A percentile compares a stretch with the other conserved stretches of the same genome.
phyloP scores from a whole-genome alignment of 352 stramenopile genomes.

The Phytophthora capsici region DNA sequence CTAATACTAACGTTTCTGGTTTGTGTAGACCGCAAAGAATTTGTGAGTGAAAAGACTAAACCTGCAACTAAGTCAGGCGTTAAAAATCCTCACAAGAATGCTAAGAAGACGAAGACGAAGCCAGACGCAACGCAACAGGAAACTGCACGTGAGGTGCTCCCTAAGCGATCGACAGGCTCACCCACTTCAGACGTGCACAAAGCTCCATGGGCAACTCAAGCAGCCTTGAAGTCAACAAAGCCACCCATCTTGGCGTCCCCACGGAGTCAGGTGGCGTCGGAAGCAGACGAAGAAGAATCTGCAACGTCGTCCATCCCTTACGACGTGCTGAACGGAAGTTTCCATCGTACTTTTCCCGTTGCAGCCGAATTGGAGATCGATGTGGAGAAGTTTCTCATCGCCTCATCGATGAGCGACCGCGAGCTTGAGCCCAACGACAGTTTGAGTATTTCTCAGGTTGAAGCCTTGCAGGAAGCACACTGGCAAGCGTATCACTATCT shows the following conservation, averaged over 20 bases:
- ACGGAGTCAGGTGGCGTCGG: slow-evolving; percentile 25
- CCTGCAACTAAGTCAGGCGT: not conserved
- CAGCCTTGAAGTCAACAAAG: slow-evolving; percentile 5
- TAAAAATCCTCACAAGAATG: slow-evolving; percentile 9
- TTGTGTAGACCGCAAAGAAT: slow-evolving; percentile 39
- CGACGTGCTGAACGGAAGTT: slow-evolving; percentile 56
- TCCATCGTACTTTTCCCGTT: slow-evolving; percentile 74
- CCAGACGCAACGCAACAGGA: not conserved
- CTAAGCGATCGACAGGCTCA: not conserved
- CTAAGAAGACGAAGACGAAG: slow-evolving; percentile 21
- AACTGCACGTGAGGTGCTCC: slow-evolving; percentile 1
- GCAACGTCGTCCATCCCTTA: slow-evolving; percentile 41
- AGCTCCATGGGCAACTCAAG: slow-evolving; percentile 14
- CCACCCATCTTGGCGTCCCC: slow-evolving; percentile 1
- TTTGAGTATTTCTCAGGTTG: slow-evolving; percentile 86
- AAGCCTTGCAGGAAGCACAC: slow-evolving; percentile 83
- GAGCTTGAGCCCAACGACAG: slow-evolving; percentile 52
- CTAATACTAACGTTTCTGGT: too few relatives aligned
- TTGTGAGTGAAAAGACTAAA: slow-evolving; percentile 7
- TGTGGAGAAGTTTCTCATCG: slow-evolving; percentile 79
- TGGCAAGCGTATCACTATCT: slow-evolving; percentile 83
- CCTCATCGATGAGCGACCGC: slow-evolving; percentile 52
- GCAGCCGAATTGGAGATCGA: slow-evolving; percentile 75
- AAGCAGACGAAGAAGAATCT: slow-evolving; percentile 21
- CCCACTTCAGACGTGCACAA: not conserved